Percentiles rank a stretch among this genome's conserved stretches.
Conservation (phyloP, 768 basidiomycete genomes). For the Goffeauzyma gilvescens region DNA sequence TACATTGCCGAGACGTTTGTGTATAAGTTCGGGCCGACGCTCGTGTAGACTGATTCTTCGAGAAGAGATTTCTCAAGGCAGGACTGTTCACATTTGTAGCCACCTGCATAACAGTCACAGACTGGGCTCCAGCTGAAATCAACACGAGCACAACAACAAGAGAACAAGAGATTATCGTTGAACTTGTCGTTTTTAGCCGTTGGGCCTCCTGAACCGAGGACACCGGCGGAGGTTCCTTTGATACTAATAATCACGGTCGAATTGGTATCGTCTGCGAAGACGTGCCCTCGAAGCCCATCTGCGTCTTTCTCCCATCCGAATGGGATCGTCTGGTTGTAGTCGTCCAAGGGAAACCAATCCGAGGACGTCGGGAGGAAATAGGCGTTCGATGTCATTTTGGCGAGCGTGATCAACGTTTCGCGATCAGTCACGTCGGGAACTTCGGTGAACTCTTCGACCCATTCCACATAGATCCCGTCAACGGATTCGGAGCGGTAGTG, state of each 20-base stretch:
- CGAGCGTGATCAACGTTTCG: slow-evolving; percentile 53
- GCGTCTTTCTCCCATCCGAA: slow-evolving; percentile 78
- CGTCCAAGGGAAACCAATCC: slow-evolving; percentile 48
- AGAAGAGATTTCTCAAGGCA: slow-evolving; percentile 62
- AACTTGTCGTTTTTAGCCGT: slow-evolving; percentile 75
- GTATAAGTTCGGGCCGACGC: slow-evolving; percentile 73
- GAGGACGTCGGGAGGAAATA: slow-evolving; percentile 45
- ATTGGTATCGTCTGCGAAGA: slow-evolving; percentile 40
- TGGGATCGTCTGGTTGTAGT: slow-evolving; percentile 53
- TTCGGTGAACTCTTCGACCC: slow-evolving; percentile 47
- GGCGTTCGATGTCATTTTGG: slow-evolving; percentile 78
- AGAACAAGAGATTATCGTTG: slow-evolving; percentile 85
- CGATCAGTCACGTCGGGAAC: slow-evolving; percentile 57
- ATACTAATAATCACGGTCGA: slow-evolving; percentile 69
- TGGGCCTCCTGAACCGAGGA: slow-evolving; percentile 56
- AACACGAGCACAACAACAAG: slow-evolving; percentile 90
- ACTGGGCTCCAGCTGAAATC: slow-evolving; percentile 85
- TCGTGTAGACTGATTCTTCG: slow-evolving; percentile 73
- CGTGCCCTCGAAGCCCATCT: slow-evolving; percentile 80
- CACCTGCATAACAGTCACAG: slow-evolving; percentile 63
- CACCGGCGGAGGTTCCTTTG: slow-evolving; percentile 75
- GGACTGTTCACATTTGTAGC: slow-evolving; percentile 55
- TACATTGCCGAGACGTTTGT: slow-evolving; percentile 83
- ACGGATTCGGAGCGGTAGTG: background rate
- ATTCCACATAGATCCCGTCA: too few relatives aligned